These are phyloP conservation scores for Noccaea bulbosa DNA, from an alignment of 345 rosid genomes.

Conservation along the genomic window DNA sequence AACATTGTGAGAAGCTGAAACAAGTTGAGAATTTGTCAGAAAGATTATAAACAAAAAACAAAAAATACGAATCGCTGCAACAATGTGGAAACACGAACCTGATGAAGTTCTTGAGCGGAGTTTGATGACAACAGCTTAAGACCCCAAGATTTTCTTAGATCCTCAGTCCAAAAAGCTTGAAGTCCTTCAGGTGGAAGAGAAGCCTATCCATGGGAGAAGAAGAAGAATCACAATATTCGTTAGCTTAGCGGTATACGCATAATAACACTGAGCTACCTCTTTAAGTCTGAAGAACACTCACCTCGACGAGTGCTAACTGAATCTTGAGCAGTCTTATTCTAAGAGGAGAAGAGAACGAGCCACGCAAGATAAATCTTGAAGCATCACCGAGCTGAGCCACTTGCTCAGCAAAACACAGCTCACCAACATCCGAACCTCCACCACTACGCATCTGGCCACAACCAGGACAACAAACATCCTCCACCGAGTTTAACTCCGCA, in stretches of 20 bases:
- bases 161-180: slow-evolving; percentile 65
- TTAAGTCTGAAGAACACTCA: slow-evolving; percentile 33
- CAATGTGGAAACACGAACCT: slow-evolving; percentile 50
- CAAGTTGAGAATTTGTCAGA: slow-evolving; percentile 3
- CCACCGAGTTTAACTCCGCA: slow-evolving; percentile 51
- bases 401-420: slow-evolving; percentile 55
- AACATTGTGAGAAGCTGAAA: slow-evolving; percentile 64
- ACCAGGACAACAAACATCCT: slow-evolving; percentile 52
- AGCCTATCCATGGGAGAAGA: slow-evolving; percentile 49
- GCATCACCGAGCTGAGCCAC: slow-evolving; percentile 46
- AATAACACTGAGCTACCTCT: too few species aligned
- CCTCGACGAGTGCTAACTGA: slow-evolving; percentile 73
- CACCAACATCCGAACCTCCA: slow-evolving; percentile 36
- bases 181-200: slow-evolving; percentile 73
- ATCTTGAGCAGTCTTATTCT: slow-evolving; percentile 67
- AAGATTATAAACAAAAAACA: neutral
- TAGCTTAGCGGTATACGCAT: neutral
- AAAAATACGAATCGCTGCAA: neutral
- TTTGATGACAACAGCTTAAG: slow-evolving; percentile 60
- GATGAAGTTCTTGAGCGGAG: slow-evolving; percentile 62
- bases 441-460: slow-evolving; percentile 49
- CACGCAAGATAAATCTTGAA: slow-evolving; percentile 29
- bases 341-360: slow-evolving; percentile 52
- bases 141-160: slow-evolving; percentile 65
- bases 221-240: slow-evolving; percentile 16